Conservation (phyloP, 331 rosid species). For the Erythrophleum ivorense region DNA sequence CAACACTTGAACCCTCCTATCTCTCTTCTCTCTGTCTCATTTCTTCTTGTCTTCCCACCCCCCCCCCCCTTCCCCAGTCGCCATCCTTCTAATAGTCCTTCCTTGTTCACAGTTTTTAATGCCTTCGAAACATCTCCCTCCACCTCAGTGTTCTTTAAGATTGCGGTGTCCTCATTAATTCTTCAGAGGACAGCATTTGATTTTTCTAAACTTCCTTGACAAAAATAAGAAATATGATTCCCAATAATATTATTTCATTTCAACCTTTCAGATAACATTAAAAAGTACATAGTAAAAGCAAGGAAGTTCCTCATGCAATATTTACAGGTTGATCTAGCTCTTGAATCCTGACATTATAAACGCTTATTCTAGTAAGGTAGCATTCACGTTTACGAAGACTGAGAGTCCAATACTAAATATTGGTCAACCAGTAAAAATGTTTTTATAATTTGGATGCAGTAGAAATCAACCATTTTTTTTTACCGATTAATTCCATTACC, state of each 20-base stretch:
- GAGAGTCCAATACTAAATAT: too few relatives aligned
- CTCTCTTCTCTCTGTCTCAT: background rate
- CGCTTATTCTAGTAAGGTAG: background rate
- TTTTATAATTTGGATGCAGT: background rate
- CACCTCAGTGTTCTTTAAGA: background rate
- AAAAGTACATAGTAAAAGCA: conserved; percentile 32
- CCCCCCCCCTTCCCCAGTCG: background rate
- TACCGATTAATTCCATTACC: conserved; percentile 26
- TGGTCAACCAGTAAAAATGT: background rate
- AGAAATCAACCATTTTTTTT: conserved; percentile 30
- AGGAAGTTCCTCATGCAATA: conserved; percentile 33
- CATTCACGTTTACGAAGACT: too few relatives aligned
- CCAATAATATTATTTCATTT: background rate
- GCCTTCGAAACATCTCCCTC: background rate
- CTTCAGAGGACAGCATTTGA: background rate
- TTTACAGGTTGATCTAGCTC: background rate
- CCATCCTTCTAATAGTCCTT: background rate
- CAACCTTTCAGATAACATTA: background rate
- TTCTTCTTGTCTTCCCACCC: background rate
- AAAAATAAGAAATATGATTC: background rate
- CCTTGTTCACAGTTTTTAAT: background rate
- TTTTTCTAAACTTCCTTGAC: background rate
- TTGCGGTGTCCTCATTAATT: background rate
- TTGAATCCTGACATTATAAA: background rate
- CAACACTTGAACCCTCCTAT: background rate